Evolutionary conservation across 2,329 filamentous ascomycete genomes (phyloP).

Genomic region (Paecilomyces dactylethromorphus): DNA sequence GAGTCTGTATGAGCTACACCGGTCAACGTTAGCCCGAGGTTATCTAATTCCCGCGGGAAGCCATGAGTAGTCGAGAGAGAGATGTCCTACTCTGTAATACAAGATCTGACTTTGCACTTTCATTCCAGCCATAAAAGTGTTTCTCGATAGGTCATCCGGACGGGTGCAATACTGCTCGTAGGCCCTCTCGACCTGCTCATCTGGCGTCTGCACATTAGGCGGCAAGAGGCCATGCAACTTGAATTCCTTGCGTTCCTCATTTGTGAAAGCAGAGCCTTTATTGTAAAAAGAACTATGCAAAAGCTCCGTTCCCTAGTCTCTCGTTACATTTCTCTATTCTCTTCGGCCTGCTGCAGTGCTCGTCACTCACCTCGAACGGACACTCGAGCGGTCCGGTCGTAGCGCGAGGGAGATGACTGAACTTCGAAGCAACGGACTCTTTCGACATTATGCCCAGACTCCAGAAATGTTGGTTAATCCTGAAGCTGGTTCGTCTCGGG

Average conservation of each 20-base stretch:
- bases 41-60: background rate
- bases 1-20: constrained; percentile 61
- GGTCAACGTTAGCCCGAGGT: background rate
- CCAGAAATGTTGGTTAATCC: background rate
- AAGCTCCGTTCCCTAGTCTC: constrained; percentile 44
- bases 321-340: background rate
- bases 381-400: constrained; percentile 23
- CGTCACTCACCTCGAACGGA: constrained; percentile 16
- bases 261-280: constrained; percentile 73
- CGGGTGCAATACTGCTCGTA: constrained; percentile 70
- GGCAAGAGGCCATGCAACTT: constrained; percentile 68
- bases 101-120: constrained; percentile 81
- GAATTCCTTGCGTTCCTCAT: constrained; percentile 63
- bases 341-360: background rate
- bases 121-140: constrained; percentile 79
- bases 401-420: constrained; percentile 23
- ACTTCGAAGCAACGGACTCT: constrained; percentile 15
- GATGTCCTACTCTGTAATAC: constrained; percentile 59
- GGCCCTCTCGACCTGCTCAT: constrained; percentile 69
- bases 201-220: constrained; percentile 63
- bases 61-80: background rate
- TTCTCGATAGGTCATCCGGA: constrained; percentile 65
- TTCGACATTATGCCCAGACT: background rate
- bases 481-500: background rate
- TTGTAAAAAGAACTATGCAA: constrained; percentile 66